Conservation (phyloP, 768 basidiomycete genomes). For the Russula abietina region DNA sequence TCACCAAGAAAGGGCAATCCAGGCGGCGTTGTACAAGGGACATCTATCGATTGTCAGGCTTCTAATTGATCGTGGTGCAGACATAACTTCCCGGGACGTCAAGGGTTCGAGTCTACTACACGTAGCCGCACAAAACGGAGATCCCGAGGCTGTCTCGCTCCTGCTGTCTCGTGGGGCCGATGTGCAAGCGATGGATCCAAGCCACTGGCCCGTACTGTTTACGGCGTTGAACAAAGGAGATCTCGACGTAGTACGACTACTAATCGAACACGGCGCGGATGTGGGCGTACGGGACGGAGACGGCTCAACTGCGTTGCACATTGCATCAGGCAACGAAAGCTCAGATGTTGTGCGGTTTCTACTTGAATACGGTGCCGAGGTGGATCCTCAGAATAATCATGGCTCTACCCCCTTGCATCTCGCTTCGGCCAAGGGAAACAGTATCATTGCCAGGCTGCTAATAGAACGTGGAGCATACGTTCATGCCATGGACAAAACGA, state of each 20-base stretch:
- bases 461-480: no score
- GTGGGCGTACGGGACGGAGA: neutral
- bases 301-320: neutral
- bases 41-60: neutral
- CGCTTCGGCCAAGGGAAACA: no score
- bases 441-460: no score
- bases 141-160: neutral
- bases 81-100: neutral
- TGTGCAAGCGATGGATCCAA: neutral
- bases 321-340: neutral
- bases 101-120: neutral
- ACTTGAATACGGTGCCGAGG: no score
- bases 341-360: neutral
- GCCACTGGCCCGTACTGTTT: neutral
- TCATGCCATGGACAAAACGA: no score
- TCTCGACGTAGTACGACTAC: neutral
- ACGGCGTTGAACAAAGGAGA: neutral
- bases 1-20: no score
- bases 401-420: no score
- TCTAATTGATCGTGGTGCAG: neutral
- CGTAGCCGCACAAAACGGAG: neutral
- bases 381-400: no score
- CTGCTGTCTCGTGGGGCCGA: neutral
- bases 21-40: no score
- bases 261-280: neutral